Base-by-base conservation (phyloP, 495 filamentous ascomycete species). In the Aspergillus avenaceus region DNA sequence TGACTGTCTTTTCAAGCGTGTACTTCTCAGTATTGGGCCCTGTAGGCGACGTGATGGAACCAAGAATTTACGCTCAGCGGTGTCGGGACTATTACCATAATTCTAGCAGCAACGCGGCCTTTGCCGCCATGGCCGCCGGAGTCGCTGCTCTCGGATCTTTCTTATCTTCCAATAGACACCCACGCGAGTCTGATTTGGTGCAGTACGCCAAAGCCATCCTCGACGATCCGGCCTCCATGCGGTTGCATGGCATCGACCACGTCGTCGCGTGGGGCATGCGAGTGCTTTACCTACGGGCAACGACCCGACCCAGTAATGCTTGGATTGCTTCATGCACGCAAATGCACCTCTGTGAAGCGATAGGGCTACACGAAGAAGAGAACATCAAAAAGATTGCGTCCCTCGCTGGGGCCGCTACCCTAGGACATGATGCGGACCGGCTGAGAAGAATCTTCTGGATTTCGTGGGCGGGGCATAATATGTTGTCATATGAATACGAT, bases 261-360 rank as follows among this genome's bases (percentile, higher is more conserved):
- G 56, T 69, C 47, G 22, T 69, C 23, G 65, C 65, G 5, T 69
- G 65, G 65, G 57, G 59, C 24, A 54, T 69, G 59, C 59, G 65
- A 12, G 41, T 69, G n/a, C 26, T 69, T 41, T 69, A 69, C 24
- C 50, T 69, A 8, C 59, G 65, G 18, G 63, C 65, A 13, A 69
- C 65, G 14, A 63, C 65, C 32, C 61, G 65, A 1, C 65, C 65
- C 2, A 61, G 42, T 40, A 63, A 61, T 59, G 61, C 65, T n/a
- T 69, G 65, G 65, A 57, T 69, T 32, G 63, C 65, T 5, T 69
- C 65, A 1, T 69, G 65, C 47, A 69, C 65, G 0, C 47, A 23
- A 0, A 69, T 69, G 63, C 63, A 69, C 27, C 63, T 63, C 11
- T 64, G 56, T 23, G 61, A 67, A 54, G 48, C 42, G 14, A n/a